These are phyloP conservation scores for Gymnopus androsaceus DNA, from an alignment of 1,284 basidiomycete genomes.

Conservation along the genomic window DNA sequence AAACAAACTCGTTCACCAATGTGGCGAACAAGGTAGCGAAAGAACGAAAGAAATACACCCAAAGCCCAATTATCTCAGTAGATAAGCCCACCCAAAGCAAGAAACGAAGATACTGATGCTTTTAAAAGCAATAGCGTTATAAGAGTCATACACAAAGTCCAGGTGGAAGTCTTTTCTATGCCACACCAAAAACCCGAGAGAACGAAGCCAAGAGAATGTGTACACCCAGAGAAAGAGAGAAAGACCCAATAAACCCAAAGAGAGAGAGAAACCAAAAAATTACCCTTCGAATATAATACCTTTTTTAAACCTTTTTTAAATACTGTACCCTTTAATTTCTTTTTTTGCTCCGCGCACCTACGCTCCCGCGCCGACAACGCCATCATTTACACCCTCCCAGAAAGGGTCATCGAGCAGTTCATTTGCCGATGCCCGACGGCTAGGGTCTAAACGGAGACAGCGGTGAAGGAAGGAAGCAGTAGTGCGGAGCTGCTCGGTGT, in stretches of 20 bases:
- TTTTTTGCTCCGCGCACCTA: neutral
- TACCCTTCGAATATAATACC: neutral
- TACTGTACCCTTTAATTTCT: neutral
- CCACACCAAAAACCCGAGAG: too few relatives aligned
- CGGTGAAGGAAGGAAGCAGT: constrained; percentile 24
- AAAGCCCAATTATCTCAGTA: too few relatives aligned
- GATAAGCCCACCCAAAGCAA: too few relatives aligned
- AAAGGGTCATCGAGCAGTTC: constrained; percentile 29
- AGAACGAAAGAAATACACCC: too few relatives aligned
- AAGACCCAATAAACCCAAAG: neutral
- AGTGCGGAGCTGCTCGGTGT: constrained; percentile 6
- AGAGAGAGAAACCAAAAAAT: neutral
- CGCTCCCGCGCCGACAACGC: neutral
- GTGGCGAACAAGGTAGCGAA: too few relatives aligned
- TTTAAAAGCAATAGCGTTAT: too few relatives aligned
- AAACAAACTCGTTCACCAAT: too few relatives aligned
- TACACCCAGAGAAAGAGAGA: neutral
- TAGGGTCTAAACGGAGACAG: constrained; percentile 31
- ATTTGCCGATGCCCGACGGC: constrained; percentile 28
- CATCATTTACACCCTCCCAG: constrained; percentile 27
- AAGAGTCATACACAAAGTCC: too few relatives aligned
- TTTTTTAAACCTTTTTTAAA: neutral
- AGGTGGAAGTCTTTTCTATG: too few relatives aligned
- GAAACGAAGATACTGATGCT: too few relatives aligned
- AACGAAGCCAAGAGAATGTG: neutral